Evolutionary conservation across 2,329 filamentous ascomycete species (phyloP).

Genomic region (Aspergillus ochraceus): DNA sequence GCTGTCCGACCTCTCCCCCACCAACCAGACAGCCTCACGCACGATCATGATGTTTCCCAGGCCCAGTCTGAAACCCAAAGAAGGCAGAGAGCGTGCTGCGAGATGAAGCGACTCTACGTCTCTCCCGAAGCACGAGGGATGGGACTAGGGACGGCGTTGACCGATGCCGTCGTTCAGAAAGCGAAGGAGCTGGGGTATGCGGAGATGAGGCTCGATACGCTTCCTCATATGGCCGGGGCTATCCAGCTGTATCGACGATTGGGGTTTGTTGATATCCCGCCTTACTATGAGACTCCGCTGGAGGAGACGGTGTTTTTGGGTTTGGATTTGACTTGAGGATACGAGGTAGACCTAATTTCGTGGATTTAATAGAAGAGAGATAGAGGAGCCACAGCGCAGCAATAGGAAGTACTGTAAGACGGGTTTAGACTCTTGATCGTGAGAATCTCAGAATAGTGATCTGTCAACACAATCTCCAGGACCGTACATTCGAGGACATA

Average conservation of each 20-base stretch:
- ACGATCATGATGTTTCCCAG: neutral
- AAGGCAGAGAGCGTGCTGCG: conserved; percentile 37
- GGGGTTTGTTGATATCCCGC: conserved; percentile 53
- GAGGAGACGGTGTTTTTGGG: conserved; percentile 55
- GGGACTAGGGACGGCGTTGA: conserved; percentile 51
- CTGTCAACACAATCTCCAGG: too few species aligned
- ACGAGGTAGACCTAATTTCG: neutral
- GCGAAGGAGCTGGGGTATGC: conserved; percentile 52
- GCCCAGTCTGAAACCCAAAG: conserved; percentile 17
- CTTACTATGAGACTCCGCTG: conserved; percentile 59
- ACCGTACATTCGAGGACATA: too few species aligned
- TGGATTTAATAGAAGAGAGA: neutral
- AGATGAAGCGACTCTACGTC: conserved; percentile 62
- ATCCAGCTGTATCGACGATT: conserved; percentile 49
- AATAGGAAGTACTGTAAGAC: neutral
- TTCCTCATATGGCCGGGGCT: conserved; percentile 54
- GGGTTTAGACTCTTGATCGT: too few species aligned
- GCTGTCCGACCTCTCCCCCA: conserved; percentile 42
- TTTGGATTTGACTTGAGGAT: conserved; percentile 21
- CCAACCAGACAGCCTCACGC: neutral
- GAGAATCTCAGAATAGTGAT: too few species aligned
- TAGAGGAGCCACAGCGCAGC: neutral
- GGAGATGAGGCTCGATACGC: conserved; percentile 57
- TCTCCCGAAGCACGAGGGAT: conserved; percentile 48
- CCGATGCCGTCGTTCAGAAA: conserved; percentile 44